Percentiles rank a stretch among this genome's conserved stretches.
These are phyloP conservation scores for Athelia psychrophila DNA, from an alignment of 1,284 basidiomycete species.

Conservation along the genomic window DNA sequence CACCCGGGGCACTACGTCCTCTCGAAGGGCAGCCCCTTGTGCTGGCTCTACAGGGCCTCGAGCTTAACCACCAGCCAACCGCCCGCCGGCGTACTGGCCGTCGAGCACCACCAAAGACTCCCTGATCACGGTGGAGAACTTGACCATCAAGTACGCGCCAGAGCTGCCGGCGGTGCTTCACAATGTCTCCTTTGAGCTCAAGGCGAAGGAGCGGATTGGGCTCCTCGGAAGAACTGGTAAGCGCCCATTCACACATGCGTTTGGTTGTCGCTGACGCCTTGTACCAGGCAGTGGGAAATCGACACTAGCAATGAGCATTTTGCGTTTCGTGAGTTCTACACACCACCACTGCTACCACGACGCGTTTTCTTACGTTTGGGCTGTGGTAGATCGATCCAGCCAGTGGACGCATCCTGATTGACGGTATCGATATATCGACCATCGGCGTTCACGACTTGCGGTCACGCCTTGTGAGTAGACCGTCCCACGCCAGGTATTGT, in stretches of 20 bases:
- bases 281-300: constrained; percentile 59
- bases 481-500: background rate
- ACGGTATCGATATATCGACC: constrained; percentile 86
- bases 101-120: constrained; percentile 56
- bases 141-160: constrained; percentile 81
- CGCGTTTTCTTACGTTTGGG: background rate
- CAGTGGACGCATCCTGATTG: constrained; percentile 76
- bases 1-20: too few relatives aligned
- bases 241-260: too few relatives aligned
- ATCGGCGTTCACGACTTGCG: constrained; percentile 88
- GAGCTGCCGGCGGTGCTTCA: constrained; percentile 84
- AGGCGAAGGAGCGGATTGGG: constrained; percentile 67
- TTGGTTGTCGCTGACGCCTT: too few relatives aligned
- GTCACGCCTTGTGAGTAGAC: constrained; percentile 56
- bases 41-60: too few relatives aligned
- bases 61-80: too few relatives aligned
- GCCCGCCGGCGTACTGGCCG: constrained; percentile 86
- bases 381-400: constrained; percentile 69
- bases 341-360: background rate
- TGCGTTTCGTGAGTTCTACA: constrained; percentile 71
- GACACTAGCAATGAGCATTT: constrained; percentile 81
- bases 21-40: too few relatives aligned
- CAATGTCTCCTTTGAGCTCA: constrained; percentile 65
- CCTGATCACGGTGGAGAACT: constrained; percentile 64
- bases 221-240: constrained; percentile 63